Conservation (phyloP, 768 basidiomycete species). For the Auricularia sp. region DNA sequence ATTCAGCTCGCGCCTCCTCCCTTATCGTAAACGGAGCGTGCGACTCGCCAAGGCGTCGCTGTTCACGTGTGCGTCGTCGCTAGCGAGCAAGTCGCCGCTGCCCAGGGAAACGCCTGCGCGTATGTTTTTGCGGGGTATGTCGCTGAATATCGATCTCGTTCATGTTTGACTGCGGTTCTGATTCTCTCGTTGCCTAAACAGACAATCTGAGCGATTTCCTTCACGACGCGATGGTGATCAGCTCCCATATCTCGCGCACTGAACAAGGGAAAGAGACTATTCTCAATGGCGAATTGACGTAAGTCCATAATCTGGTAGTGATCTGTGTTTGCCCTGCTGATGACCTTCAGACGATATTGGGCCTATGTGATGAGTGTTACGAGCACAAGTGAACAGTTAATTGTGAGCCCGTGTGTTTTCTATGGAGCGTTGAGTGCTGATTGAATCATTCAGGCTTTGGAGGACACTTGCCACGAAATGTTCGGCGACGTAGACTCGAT, state of each 20-base stretch:
- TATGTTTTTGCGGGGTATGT: constrained; percentile 1
- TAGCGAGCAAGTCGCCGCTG: constrained; percentile 16
- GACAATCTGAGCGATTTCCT: constrained; percentile 8
- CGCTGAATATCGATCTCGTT: neutral
- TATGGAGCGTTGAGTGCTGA: no score
- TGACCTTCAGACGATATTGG: constrained; percentile 9
- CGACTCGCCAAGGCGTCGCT: constrained; percentile 11
- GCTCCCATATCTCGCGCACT: constrained; percentile 11
- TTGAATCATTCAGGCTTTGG: constrained; percentile 7
- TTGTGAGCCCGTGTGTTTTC: neutral
- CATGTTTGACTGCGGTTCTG: no score
- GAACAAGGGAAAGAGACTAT: constrained; percentile 13
- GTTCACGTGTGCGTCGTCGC: constrained; percentile 13
- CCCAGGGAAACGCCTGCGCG: constrained; percentile 11
- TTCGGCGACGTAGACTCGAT: constrained; percentile 15
- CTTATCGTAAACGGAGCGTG: constrained; percentile 14
- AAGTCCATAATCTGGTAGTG: neutral
- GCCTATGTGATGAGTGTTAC: constrained; percentile 11
- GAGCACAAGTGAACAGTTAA: constrained; percentile 5
- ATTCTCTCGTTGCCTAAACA: neutral
- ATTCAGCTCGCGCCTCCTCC: constrained; percentile 12
- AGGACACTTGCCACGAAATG: constrained; percentile 12
- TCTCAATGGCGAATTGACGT: constrained; percentile 11
- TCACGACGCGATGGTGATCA: constrained; percentile 15
- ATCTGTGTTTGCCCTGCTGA: neutral